These are phyloP conservation scores for Hortiboletus flavorubellus DNA, from an alignment of 768 basidiomycete genomes.

Conservation along the genomic window DNA sequence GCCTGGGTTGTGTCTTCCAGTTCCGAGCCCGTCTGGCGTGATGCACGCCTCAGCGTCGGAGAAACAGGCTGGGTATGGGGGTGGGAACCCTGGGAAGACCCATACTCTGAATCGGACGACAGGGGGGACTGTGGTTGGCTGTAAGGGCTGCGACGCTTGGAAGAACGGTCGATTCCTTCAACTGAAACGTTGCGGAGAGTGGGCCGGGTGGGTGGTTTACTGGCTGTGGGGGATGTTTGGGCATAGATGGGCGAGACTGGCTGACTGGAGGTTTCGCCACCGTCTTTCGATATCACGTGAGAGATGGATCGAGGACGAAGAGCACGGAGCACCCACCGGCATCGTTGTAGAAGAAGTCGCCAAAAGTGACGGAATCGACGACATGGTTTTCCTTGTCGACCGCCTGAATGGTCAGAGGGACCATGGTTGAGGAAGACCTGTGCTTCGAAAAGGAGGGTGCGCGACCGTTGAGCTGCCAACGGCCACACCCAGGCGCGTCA, in stretches of 20 bases:
- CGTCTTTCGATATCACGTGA: constrained; percentile 8
- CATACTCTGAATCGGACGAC: constrained; percentile 40
- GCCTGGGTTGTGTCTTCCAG: constrained; percentile 47
- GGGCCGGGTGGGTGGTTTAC: constrained; percentile 14
- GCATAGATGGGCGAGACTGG: not conserved
- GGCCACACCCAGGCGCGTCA: constrained; percentile 42
- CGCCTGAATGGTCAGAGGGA: constrained; percentile 60
- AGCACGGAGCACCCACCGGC: constrained; percentile 32
- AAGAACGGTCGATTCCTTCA: constrained; percentile 18
- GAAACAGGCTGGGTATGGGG: constrained; percentile 1
- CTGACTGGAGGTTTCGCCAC: not conserved
- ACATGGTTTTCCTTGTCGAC: constrained; percentile 50
- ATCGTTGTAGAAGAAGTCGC: constrained; percentile 64
- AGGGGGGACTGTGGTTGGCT: constrained; percentile 40
- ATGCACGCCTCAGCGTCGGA: constrained; percentile 23
- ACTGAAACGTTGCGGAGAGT: constrained; percentile 30
- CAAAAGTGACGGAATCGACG: constrained; percentile 66
- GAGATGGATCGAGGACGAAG: not conserved
- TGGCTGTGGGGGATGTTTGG: not conserved
- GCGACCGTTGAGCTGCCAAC: constrained; percentile 64
- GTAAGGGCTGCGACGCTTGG: constrained; percentile 40
- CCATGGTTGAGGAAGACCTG: constrained; percentile 37
- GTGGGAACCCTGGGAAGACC: constrained; percentile 26
- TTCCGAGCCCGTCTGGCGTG: constrained; percentile 25
- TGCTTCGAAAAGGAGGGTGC: constrained; percentile 53